A percentile compares a stretch with the other conserved stretches of the same genome.
phyloP scores from a whole-genome alignment of 2,329 filamentous ascomycete genomes.

The Cyphellophora europaea region DNA sequence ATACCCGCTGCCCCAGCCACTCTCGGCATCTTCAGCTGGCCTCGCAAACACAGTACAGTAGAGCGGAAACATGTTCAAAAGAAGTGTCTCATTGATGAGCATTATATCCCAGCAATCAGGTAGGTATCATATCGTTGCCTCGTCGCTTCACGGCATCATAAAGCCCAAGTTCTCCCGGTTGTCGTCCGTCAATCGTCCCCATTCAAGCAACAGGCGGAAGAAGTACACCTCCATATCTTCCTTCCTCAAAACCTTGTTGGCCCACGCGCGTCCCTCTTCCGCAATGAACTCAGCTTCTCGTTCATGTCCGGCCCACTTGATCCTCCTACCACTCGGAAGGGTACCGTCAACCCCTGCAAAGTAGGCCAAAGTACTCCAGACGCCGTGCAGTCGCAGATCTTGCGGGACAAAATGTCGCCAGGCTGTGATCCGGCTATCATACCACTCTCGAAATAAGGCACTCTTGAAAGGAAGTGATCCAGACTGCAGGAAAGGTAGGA shows the following conservation, averaged over 20 bases:
- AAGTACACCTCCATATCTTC: conserved; percentile 76
- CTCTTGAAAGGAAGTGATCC: conserved; percentile 59
- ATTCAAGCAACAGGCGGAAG: conserved; percentile 69
- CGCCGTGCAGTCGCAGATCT: conserved; percentile 61
- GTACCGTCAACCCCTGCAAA: conserved; percentile 49
- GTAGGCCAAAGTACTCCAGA: conserved; percentile 67
- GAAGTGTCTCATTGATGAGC: no score
- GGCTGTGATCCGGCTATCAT: conserved; percentile 60
- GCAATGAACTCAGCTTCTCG: conserved; percentile 57
- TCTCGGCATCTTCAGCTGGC: no score
- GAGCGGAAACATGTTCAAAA: no score
- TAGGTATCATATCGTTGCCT: no score
- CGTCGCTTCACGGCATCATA: conserved; percentile 10
- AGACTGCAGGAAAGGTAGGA: conserved; percentile 58
- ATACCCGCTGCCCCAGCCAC: no score
- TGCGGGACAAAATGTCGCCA: conserved; percentile 78
- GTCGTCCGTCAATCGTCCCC: conserved; percentile 62
- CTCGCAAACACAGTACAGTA: no score
- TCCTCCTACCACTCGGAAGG: conserved; percentile 29
- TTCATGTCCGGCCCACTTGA: conserved; percentile 39
- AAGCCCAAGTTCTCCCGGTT: conserved; percentile 39
- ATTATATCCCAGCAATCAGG: no score
- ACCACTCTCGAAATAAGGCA: conserved; percentile 70
- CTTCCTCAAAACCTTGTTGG: conserved; percentile 50
- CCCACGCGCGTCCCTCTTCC: conserved; percentile 57